Conservation (phyloP, 2,329 filamentous ascomycete species). For the Colletotrichum karsti region DNA sequence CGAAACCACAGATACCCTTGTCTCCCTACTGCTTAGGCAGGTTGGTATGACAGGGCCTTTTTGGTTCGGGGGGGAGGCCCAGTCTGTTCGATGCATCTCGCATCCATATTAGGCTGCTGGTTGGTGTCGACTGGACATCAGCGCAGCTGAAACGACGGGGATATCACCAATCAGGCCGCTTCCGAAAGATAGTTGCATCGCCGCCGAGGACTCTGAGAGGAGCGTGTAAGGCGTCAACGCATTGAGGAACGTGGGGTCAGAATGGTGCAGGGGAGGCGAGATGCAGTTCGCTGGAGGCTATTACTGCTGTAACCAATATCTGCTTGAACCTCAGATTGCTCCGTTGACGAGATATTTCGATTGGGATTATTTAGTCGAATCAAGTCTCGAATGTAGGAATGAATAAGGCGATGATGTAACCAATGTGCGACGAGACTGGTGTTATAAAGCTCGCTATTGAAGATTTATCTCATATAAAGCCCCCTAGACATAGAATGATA, state of each 20-base stretch:
- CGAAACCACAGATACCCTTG: conserved; percentile 6
- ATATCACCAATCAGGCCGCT: conserved; percentile 9
- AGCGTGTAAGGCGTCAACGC: conserved; percentile 25
- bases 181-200: not conserved
- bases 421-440: too few relatives aligned
- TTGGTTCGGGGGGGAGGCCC: not conserved
- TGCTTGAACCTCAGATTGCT: too few relatives aligned
- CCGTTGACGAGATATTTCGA: too few relatives aligned
- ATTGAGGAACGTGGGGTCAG: conserved; percentile 8
- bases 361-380: too few relatives aligned
- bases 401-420: too few relatives aligned
- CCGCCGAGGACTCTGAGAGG: not conserved
- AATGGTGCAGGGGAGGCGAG: conserved; percentile 8
- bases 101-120: not conserved
- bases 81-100: not conserved
- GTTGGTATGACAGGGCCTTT: not conserved
- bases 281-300: not conserved
- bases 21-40: not conserved
- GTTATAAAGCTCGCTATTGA: too few relatives aligned
- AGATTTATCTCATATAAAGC: too few relatives aligned
- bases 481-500: too few relatives aligned
- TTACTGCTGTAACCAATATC: not conserved
- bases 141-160: not conserved
- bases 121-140: conserved; percentile 3
- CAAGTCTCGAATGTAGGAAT: too few relatives aligned